These are phyloP conservation scores for Plasmodium berghei DNA, from an alignment of 169 alveolate species.

Conservation along the genomic window DNA sequence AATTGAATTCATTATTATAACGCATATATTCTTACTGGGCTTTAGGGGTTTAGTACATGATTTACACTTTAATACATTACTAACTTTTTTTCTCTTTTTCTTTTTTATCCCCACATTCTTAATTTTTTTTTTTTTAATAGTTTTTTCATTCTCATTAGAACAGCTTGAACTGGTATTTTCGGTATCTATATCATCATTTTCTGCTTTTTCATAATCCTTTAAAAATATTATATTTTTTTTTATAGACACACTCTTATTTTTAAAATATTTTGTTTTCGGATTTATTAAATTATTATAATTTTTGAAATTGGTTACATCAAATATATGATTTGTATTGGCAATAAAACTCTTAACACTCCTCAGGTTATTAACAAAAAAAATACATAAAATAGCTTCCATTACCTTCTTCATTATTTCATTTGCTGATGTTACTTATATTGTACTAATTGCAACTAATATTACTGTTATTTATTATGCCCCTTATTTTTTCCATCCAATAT, in stretches of 20 bases:
- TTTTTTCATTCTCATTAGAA: background rate
- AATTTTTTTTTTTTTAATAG: background rate
- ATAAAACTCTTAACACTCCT: conserved; percentile 18
- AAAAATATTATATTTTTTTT: conserved; percentile 2
- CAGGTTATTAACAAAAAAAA: conserved; percentile 12
- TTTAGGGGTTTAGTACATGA: conserved; percentile 44
- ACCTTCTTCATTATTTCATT: conserved; percentile 28
- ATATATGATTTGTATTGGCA: conserved; percentile 1
- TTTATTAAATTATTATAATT: background rate
- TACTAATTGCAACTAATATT: too few species aligned
- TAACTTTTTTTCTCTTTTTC: conserved; percentile 28
- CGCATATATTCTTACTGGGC: conserved; percentile 43
- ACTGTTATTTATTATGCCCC: background rate
- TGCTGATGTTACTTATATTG: background rate
- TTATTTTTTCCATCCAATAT: conserved; percentile 2
- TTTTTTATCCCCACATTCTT: conserved; percentile 11
- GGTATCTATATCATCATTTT: background rate
- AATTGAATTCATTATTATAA: background rate
- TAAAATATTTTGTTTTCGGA: conserved; percentile 12
- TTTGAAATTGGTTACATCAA: conserved; percentile 14
- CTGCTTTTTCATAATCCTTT: conserved; percentile 5
- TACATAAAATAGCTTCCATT: conserved; percentile 12
- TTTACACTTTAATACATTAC: conserved; percentile 35
- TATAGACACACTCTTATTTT: conserved; percentile 7
- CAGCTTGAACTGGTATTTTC: background rate